Evolutionary conservation across 495 filamentous ascomycete species (phyloP), one percentile per base, ranked within the genome.

Genomic region (Aspergillus diversus): DNA sequence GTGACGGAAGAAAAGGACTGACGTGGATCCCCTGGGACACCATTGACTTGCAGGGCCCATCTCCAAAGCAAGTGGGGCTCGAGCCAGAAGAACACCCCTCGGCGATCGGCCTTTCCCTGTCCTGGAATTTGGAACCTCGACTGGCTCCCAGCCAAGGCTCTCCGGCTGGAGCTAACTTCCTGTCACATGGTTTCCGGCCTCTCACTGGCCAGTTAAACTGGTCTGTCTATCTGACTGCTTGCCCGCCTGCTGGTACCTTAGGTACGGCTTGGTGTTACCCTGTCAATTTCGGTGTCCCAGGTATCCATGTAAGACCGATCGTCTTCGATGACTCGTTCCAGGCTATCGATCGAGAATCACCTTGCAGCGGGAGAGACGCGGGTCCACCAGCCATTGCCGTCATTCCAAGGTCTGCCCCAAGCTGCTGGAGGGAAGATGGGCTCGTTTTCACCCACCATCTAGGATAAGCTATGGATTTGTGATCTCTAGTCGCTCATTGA

Each of bases 361-460:
- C 67, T 64, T 69, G 67, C 67, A 69, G 67, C 63, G 67, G 66
- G 60, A 69, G 51, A 60, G 57, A 58, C 54, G 60, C 65, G 65
- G 61, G 55, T 58, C 34, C 61, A 54, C 48, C 61, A 59, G 61
- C 64, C 64, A 60, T 64, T 64, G 55, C 66, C 60, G 50, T 66
- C 61, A 59, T 42, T 8, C 46, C 47, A 5, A 39, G 32, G 32
- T 15, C 53, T 5, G 33, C 32, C 33, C 53, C 35, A 27, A 13
- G 21, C 50, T 53, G 50, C 50, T 9, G 33, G 50, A 31, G 16
- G 27, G 27, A 33, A 53, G 21, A 53, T 32, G 21, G 21, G 53
- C 16, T 13, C 16, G 37, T 39, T 17, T 55, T 33, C 33, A 16
- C 32, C 53, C 33, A 39, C 32, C 53, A 33, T 33, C 55, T 33